Conservation (phyloP, 2,329 filamentous ascomycete genomes). For the Penicillium digitatum region DNA sequence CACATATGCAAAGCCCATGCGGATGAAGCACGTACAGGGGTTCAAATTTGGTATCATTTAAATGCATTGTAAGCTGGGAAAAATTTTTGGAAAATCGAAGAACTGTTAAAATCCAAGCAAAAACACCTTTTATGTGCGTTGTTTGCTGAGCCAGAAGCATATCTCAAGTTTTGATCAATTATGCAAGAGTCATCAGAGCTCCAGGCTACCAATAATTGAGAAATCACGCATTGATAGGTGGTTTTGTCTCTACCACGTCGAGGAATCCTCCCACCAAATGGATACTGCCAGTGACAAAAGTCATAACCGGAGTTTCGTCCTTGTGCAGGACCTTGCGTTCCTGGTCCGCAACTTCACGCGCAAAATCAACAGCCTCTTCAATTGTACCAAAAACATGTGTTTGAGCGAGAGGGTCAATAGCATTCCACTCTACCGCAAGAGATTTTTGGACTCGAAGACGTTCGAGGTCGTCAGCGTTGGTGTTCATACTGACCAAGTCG, state of each 20-base stretch:
- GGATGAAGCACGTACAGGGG: not conserved
- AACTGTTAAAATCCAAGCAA: conserved; percentile 28
- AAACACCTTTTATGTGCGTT: conserved; percentile 21
- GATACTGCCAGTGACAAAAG: conserved; percentile 76
- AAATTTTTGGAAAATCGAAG: conserved; percentile 11
- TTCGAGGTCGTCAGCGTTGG: conserved; percentile 55
- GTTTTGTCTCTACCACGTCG: conserved; percentile 61
- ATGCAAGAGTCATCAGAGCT: conserved; percentile 12
- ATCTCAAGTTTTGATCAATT: conserved; percentile 24
- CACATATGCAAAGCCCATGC: not conserved
- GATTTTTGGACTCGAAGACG: conserved; percentile 63
- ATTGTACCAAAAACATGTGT: conserved; percentile 63
- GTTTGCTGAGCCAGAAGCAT: conserved; percentile 9
- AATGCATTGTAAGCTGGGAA: not conserved
- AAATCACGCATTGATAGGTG: conserved; percentile 15
- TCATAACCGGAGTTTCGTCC: conserved; percentile 51
- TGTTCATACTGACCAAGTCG: conserved; percentile 61
- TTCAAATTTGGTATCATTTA: not conserved
- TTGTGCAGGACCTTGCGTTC: conserved; percentile 28
- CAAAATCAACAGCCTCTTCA: conserved; percentile 62
- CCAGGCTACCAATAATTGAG: conserved; percentile 6
- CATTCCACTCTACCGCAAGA: conserved; percentile 59
- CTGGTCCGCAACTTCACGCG: conserved; percentile 45
- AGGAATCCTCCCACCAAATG: conserved; percentile 78
- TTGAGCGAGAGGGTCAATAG: conserved; percentile 50